phyloP scores from a whole-genome alignment of 2,329 filamentous ascomycete species.

The Colletotrichum zoysiae region DNA sequence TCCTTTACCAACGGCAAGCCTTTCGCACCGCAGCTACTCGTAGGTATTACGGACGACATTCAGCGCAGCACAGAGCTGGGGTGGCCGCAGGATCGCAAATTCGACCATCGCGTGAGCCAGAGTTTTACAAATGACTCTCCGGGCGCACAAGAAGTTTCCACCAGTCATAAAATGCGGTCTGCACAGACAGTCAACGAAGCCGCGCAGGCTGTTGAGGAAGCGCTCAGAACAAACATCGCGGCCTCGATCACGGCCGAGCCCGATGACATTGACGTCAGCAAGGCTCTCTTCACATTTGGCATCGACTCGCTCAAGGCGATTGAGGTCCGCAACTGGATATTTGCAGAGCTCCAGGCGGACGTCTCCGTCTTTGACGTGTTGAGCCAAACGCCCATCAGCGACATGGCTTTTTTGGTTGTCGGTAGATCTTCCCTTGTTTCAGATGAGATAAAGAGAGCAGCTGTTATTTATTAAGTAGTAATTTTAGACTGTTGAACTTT shows the following conservation, averaged over 20 bases:
- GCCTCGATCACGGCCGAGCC: not conserved
- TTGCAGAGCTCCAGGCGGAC: not conserved
- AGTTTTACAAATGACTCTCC: not conserved
- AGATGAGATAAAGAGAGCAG: not conserved
- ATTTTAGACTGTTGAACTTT: not conserved
- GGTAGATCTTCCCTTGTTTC: not conserved
- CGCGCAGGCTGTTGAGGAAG: not conserved
- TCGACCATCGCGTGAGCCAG: not conserved
- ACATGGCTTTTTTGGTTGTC: not conserved
- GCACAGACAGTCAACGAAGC: not conserved
- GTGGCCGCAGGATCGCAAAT: slow-evolving; percentile 48
- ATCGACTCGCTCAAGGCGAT: not conserved
- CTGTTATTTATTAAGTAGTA: not conserved
- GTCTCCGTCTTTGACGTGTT: slow-evolving; percentile 1
- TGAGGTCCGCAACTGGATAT: slow-evolving; percentile 3
- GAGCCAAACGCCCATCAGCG: not conserved
- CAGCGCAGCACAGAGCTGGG: slow-evolving; percentile 51
- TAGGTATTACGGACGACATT: slow-evolving; percentile 45
- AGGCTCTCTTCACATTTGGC: not conserved
- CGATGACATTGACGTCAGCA: not conserved
- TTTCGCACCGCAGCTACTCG: slow-evolving; percentile 24
- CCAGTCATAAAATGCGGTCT: not conserved
- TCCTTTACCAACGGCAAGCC: slow-evolving; percentile 1
- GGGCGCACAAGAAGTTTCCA: not conserved
- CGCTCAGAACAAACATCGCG: not conserved